Evolutionary conservation across 2,329 filamentous ascomycete genomes (phyloP), one percentile per base, ranked within the genome.

Genomic region (Penicillium sp.): DNA sequence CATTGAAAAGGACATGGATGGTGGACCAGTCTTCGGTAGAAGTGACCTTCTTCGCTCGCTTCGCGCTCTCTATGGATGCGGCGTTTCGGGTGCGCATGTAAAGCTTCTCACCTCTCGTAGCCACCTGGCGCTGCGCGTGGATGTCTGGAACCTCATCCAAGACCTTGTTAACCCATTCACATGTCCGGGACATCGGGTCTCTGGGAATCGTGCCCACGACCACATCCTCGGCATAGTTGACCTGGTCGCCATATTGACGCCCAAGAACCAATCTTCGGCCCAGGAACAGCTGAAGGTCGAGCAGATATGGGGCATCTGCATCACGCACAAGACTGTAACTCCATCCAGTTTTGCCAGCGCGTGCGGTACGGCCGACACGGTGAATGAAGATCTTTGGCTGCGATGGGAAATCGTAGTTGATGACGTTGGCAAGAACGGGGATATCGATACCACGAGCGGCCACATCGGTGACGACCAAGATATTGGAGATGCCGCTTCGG

Each of bases 381-480:
- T 99, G 94, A 25, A 99, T 88, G 64, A 95, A 99, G 38, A 99
- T 86, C 74, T 99, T 99, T 18, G 94, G 90, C 65, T 97, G 94
- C 1, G 92, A 89, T 3, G 94, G 92, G 59, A 99, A 99, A 67
- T 97, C 92, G 73, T 95, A 99, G 77, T 99, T 97, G 77, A 99
- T 92, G 53, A 99, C 94, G 68, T 99, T 97, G 50, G 90, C 92
- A 31, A 99, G 80, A 42, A 96, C 83, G 0, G 94, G 94, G 61
- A 99, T 96, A 83, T 99, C 94, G 55, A 99, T 95, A 84, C 94
- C 92, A 79, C 94, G 83, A 20, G 94, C 94, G 13, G 94, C 94
- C 48, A 99, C 91, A 69, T 99, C 94, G 1, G 94, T 99, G 40
- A 97, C 92, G 2, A 99, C 92, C 8, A 99, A 76, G 43, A 99